phyloP scores from a whole-genome alignment of 164 flowering plant genomes.

The Dillenia suffruticosa region DNA sequence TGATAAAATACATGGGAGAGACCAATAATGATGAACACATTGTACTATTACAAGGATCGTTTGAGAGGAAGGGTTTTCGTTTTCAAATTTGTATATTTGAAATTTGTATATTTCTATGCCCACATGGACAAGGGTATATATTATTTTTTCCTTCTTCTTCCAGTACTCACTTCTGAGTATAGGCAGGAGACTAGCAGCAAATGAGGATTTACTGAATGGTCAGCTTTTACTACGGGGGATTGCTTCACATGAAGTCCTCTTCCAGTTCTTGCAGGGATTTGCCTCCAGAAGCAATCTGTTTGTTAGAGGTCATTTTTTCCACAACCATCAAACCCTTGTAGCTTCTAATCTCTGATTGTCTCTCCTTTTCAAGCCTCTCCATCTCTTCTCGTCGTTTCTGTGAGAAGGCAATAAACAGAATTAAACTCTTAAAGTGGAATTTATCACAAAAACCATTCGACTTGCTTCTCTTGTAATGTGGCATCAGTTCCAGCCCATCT shows the following conservation, averaged over 20 bases:
- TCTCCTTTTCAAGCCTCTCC: constrained; percentile 93
- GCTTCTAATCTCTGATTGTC: constrained; percentile 87
- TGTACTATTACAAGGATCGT: too few species aligned
- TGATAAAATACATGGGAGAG: too few species aligned
- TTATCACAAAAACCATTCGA: neutral
- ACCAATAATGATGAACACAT: too few species aligned
- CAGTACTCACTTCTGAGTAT: too few species aligned
- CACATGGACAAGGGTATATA: too few species aligned
- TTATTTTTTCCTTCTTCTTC: too few species aligned
- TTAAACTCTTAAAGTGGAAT: neutral
- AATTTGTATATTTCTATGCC: too few species aligned
- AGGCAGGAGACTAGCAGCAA: too few species aligned
- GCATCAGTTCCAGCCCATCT: too few species aligned
- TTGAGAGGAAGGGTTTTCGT: too few species aligned
- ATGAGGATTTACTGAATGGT: neutral
- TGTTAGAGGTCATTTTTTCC: constrained; percentile 96
- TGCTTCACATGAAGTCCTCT: constrained; percentile 86
- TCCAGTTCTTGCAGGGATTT: constrained; percentile 92
- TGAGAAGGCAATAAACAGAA: neutral
- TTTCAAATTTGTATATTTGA: too few species aligned
- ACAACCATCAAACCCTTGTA: constrained; percentile 96
- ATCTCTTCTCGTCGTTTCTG: constrained; percentile 94
- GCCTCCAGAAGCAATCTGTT: constrained; percentile 67
- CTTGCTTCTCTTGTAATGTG: too few species aligned
- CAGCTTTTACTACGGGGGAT: neutral